phyloP scores from a whole-genome alignment of 805 yeast genomes.

The Cyberlindnera saturnus region DNA sequence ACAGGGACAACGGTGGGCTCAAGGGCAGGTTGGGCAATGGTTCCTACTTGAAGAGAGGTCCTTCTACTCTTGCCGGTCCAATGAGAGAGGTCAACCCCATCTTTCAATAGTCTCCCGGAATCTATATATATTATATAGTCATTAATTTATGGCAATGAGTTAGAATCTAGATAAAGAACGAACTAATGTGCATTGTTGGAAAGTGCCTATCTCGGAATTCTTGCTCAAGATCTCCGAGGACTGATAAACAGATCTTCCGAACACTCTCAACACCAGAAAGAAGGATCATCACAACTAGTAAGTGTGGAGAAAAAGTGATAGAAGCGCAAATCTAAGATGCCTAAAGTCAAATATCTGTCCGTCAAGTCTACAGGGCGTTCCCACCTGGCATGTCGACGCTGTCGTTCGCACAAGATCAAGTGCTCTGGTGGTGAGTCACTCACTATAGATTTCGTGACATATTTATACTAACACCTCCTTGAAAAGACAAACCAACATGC shows the following conservation, averaged over 20 bases:
- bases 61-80: conserved; percentile 21
- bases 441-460: not conserved
- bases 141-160: too few relatives aligned
- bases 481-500: conserved; percentile 12
- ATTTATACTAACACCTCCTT: conserved; percentile 1
- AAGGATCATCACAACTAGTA: not conserved
- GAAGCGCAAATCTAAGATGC: not conserved
- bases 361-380: conserved; percentile 16
- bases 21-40: conserved; percentile 20
- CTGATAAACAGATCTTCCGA: too few relatives aligned
- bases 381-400: conserved; percentile 19
- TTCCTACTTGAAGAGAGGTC: conserved; percentile 24
- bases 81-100: conserved; percentile 17
- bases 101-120: not conserved
- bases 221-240: too few relatives aligned
- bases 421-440: conserved; percentile 18
- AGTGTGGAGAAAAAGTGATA: not conserved
- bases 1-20: conserved; percentile 21
- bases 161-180: too few relatives aligned
- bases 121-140: too few relatives aligned
- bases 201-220: too few relatives aligned
- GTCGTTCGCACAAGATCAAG: conserved; percentile 20
- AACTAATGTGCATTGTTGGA: too few relatives aligned
- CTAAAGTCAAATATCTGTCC: conserved; percentile 9
- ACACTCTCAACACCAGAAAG: not conserved